Percentiles rank a stretch among this genome's conserved stretches.
Evolutionary conservation across 169 alveolate species (phyloP).

Genomic region (Perkinsus marinus): DNA sequence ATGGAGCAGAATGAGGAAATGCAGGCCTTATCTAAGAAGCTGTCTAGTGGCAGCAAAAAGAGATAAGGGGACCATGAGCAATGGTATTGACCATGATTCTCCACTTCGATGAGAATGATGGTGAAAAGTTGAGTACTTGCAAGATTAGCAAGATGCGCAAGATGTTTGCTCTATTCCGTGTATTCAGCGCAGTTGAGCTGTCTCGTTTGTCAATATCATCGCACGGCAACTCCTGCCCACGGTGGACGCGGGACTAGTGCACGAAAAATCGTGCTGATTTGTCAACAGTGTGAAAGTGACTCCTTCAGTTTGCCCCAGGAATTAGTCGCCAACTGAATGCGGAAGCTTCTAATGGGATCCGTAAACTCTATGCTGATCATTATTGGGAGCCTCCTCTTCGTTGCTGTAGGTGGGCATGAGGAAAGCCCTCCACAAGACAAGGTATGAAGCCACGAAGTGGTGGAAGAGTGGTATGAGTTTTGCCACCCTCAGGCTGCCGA

Average conservation of each 20-base stretch:
- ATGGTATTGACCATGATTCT: no score
- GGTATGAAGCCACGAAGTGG: background rate
- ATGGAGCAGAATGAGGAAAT: constrained; percentile 7
- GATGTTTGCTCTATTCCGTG: background rate
- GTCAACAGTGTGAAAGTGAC: no score
- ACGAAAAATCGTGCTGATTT: no score
- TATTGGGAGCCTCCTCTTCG: background rate
- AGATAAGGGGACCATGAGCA: background rate
- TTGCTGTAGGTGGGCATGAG: background rate
- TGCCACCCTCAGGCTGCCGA: background rate
- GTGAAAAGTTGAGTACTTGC: background rate
- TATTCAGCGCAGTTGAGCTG: no score
- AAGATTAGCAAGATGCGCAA: background rate
- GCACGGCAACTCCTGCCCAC: no score
- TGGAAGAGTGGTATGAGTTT: background rate
- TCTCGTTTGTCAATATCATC: no score
- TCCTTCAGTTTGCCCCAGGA: no score
- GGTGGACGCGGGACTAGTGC: no score
- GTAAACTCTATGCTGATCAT: background rate
- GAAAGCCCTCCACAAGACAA: background rate
- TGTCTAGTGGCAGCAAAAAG: background rate
- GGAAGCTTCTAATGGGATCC: background rate
- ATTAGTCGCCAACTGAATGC: background rate
- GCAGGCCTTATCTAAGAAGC: background rate
- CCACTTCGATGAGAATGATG: background rate